These are phyloP conservation scores for Emmonsia crescens DNA, from an alignment of 2,329 filamentous ascomycete species.

Conservation along the genomic window DNA sequence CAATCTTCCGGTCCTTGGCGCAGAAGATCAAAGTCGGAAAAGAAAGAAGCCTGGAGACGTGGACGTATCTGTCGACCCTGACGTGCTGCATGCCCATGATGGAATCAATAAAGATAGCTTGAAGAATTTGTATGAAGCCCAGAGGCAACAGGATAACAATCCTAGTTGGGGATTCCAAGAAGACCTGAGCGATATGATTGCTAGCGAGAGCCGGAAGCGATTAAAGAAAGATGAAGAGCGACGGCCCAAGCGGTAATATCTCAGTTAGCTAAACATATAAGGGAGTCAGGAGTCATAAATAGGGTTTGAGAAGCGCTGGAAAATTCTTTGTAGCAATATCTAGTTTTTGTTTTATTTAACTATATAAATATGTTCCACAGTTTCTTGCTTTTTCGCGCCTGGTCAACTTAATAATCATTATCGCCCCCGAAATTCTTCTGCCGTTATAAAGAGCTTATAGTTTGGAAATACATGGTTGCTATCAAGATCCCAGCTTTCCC, in stretches of 20 bases:
- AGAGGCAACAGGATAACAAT: constrained; percentile 54
- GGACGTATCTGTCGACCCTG: constrained; percentile 82
- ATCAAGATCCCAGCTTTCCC: background rate
- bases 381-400: background rate
- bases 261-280: background rate
- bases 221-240: constrained; percentile 79
- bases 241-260: constrained; percentile 32
- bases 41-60: constrained; percentile 95
- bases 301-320: background rate
- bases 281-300: background rate
- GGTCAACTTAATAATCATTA: too few relatives aligned
- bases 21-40: constrained; percentile 66
- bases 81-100: constrained; percentile 62
- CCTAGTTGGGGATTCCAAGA: constrained; percentile 72
- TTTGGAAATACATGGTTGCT: too few relatives aligned
- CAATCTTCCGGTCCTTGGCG: constrained; percentile 62
- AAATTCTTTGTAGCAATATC: background rate
- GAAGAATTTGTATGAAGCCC: constrained; percentile 64
- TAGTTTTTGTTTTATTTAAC: background rate
- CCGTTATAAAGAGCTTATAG: too few relatives aligned
- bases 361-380: too few relatives aligned
- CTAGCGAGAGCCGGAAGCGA: constrained; percentile 80
- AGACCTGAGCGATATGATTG: constrained; percentile 91
- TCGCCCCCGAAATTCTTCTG: too few relatives aligned
- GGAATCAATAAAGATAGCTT: constrained; percentile 78